Conservation (phyloP, 1,139 yeast species). For the Hyphopichia burtonii region DNA sequence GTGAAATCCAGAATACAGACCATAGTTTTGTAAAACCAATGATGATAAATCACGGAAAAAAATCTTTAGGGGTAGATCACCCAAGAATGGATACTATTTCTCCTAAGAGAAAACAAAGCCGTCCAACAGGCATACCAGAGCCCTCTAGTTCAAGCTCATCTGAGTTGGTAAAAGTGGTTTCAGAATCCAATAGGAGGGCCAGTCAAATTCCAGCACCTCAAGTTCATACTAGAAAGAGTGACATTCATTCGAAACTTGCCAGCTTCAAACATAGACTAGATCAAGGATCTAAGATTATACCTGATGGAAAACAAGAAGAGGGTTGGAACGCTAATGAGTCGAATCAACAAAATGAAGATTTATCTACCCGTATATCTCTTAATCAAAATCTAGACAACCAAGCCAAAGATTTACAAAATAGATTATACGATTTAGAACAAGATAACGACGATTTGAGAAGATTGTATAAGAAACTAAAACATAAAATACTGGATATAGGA, state of each 20-base stretch:
- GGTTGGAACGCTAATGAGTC: neutral
- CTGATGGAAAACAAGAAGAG: neutral
- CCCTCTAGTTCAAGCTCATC: neutral
- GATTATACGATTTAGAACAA: conserved; percentile 18
- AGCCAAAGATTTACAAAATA: conserved; percentile 13
- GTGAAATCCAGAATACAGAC: conserved; percentile 12
- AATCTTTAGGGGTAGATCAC: conserved; percentile 16
- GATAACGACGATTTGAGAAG: conserved; percentile 23
- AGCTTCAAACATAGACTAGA: conserved; percentile 2
- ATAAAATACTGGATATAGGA: conserved; percentile 18
- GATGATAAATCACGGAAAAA: conserved; percentile 7
- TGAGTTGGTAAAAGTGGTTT: neutral
- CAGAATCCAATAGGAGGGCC: conserved; percentile 5
- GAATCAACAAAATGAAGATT: neutral
- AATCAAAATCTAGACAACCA: conserved; percentile 14
- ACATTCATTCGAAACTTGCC: neutral
- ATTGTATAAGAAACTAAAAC: conserved; percentile 18
- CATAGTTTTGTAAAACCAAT: conserved; percentile 1
- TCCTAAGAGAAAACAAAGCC: neutral
- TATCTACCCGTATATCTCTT: neutral
- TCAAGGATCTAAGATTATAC: neutral
- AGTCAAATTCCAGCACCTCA: conserved; percentile 9
- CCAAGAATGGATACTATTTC: conserved; percentile 10
- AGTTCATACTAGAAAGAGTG: neutral
- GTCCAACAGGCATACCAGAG: neutral